Evolutionary conservation across 179 eudicot genomes (phyloP), one percentile per base, ranked within the genome.

Genomic region (Patellifolia procumbens): DNA sequence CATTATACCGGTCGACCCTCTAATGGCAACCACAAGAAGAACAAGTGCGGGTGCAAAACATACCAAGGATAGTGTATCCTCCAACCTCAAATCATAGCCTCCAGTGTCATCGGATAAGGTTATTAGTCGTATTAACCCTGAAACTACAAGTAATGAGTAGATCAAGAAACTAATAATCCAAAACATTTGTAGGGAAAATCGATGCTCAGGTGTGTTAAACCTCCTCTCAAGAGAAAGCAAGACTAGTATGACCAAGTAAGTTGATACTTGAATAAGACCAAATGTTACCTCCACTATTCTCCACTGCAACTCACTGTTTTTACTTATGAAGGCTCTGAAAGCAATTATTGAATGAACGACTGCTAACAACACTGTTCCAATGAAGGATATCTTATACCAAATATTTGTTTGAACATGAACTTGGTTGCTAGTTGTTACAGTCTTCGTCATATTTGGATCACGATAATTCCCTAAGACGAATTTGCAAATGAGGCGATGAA

Each of bases 261-360:
- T 88, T 16, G 85, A 8, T 62, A 86, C 88, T 79, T 91, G 96
- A 70, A 89, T 46, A 45, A 91, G 59, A 91, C 96, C 89, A 80
- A 81, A 91, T 24, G 80, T 17, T 43, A 88, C 90, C 80, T 91
- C 86, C 17, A 91, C 81, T 19, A 86, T 51, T 79, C 79, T 83
- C 87, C 90, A 89, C 46, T 79, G 76, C 26, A 52, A 64, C 48
- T 74, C 85, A 28, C 22, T 77, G 63, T 69, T 77, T 63, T 65
- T 74, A 16, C 66, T 78, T n/a, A 22, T 63, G 26, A 87, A 84
- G 52, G 84, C 86, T 70, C 82, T 53, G 62, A 86, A 49, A 61
- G 89, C 84, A 22, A 85, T 64, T 28, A 83, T 81, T 77, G 72
- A 35, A 46, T 85, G 84, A 51, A 80, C 59, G 13, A 83, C 6